phyloP scores from a whole-genome alignment of 1,284 basidiomycete genomes.

The Sphaerobolus stellatus region DNA sequence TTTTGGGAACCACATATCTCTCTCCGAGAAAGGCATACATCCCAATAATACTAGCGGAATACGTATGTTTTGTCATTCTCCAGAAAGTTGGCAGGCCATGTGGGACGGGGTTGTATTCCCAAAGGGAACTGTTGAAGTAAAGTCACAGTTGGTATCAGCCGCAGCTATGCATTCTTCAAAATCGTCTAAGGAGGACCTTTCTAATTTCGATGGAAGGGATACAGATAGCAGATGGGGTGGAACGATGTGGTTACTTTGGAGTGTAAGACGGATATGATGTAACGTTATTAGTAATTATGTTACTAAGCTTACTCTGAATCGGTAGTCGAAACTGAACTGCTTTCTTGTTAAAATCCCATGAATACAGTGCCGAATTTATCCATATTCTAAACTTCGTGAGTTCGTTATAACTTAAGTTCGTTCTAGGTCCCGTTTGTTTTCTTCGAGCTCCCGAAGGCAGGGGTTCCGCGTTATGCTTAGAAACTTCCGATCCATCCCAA shows the following conservation, averaged over 20 bases:
- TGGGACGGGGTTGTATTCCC: constrained; percentile 44
- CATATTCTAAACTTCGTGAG: too few relatives aligned
- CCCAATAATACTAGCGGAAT: constrained; percentile 10
- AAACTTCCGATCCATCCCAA: too few relatives aligned
- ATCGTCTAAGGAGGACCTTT: neutral
- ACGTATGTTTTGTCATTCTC: constrained; percentile 32
- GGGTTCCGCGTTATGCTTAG: too few relatives aligned
- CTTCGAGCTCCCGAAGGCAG: too few relatives aligned
- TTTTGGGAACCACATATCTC: constrained; percentile 17
- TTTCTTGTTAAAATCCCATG: too few relatives aligned
- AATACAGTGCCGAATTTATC: too few relatives aligned
- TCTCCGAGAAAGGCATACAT: constrained; percentile 24
- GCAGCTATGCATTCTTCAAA: neutral
- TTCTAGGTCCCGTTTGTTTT: too few relatives aligned
- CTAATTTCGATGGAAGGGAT: neutral
- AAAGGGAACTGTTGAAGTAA: constrained; percentile 37
- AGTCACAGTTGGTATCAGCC: constrained; percentile 22
- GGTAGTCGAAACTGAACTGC: too few relatives aligned
- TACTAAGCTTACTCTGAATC: too few relatives aligned
- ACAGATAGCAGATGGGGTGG: neutral
- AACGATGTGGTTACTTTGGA: neutral
- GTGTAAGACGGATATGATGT: neutral
- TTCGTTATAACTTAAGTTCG: too few relatives aligned
- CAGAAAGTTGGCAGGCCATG: constrained; percentile 41
- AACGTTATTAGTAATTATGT: too few relatives aligned